Evolutionary conservation across 2,329 filamentous ascomycete genomes (phyloP).

Genomic region (Geoglossum cookeanum): DNA sequence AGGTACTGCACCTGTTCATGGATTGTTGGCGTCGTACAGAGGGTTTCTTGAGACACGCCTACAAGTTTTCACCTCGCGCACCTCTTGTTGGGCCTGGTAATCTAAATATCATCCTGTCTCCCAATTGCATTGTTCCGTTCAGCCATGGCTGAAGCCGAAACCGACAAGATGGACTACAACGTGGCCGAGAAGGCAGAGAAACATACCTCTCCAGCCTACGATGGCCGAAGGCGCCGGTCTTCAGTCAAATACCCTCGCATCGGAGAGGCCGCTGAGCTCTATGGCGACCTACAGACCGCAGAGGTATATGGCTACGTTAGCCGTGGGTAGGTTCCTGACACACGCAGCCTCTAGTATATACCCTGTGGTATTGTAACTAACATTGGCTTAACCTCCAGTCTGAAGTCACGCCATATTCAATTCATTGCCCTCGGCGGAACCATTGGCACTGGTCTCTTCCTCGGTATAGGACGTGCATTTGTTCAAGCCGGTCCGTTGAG

Average conservation of each 20-base stretch:
- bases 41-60: not conserved
- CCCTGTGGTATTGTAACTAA: not conserved
- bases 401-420: slow-evolving; percentile 13
- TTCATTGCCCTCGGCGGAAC: slow-evolving; percentile 15
- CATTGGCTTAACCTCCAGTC: not conserved
- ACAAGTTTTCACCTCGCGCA: not conserved
- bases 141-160: not conserved
- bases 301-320: slow-evolving; percentile 7
- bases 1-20: not conserved
- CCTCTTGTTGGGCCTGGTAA: not conserved
- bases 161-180: not conserved
- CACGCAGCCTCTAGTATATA: not conserved
- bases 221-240: not conserved
- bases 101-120: not conserved
- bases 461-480: slow-evolving; percentile 9
- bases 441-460: slow-evolving; percentile 11
- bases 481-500: slow-evolving; percentile 6
- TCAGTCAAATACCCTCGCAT: slow-evolving; percentile 2
- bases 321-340: slow-evolving; percentile 1
- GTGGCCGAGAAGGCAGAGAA: not conserved
- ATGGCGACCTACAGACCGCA: slow-evolving; percentile 5
- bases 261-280: slow-evolving; percentile 6
- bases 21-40: not conserved
- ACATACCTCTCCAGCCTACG: not conserved
- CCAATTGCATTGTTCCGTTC: not conserved